Percentiles rank a stretch among this genome's conserved stretches.
Evolutionary conservation across 2,329 filamentous ascomycete species (phyloP).

Genomic region (Aspergillus melleus): DNA sequence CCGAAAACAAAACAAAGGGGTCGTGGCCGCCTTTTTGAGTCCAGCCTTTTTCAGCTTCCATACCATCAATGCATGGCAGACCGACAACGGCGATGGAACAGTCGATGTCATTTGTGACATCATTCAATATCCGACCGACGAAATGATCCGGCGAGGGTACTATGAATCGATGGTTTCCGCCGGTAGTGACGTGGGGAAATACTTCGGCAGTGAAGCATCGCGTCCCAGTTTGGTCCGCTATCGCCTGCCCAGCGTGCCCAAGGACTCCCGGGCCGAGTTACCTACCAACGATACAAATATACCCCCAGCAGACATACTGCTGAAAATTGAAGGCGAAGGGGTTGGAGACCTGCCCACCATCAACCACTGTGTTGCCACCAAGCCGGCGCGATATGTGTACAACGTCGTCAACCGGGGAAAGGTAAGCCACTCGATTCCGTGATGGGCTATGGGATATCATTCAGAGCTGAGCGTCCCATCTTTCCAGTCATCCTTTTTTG

Average conservation of each 20-base stretch:
- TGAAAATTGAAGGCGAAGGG: background rate
- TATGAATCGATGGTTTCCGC: slow-evolving; percentile 64
- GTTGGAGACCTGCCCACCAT: slow-evolving; percentile 48
- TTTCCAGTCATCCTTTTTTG: slow-evolving; percentile 43
- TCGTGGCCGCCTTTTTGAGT: slow-evolving; percentile 68
- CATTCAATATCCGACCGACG: slow-evolving; percentile 62
- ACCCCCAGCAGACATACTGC: slow-evolving; percentile 6
- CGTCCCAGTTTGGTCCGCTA: slow-evolving; percentile 29
- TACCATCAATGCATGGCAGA: slow-evolving; percentile 72
- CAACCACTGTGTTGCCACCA: slow-evolving; percentile 45
- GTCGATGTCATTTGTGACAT: slow-evolving; percentile 64
- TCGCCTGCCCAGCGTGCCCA: slow-evolving; percentile 27
- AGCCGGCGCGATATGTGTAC: slow-evolving; percentile 51
- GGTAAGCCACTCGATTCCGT: slow-evolving; percentile 13
- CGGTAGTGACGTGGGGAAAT: slow-evolving; percentile 42
- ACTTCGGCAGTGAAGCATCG: slow-evolving; percentile 30
- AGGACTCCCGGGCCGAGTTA: slow-evolving; percentile 11
- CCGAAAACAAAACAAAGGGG: slow-evolving; percentile 57
- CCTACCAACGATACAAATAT: background rate
- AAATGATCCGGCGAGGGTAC: slow-evolving; percentile 68
- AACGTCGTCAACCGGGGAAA: slow-evolving; percentile 45
- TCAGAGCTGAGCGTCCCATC: too few species aligned
- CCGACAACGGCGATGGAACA: slow-evolving; percentile 35
- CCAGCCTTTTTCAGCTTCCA: slow-evolving; percentile 75
- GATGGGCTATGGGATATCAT: too few species aligned